phyloP scores from a whole-genome alignment of 257 asterid genomes.

The Nicotiana benthamiana region DNA sequence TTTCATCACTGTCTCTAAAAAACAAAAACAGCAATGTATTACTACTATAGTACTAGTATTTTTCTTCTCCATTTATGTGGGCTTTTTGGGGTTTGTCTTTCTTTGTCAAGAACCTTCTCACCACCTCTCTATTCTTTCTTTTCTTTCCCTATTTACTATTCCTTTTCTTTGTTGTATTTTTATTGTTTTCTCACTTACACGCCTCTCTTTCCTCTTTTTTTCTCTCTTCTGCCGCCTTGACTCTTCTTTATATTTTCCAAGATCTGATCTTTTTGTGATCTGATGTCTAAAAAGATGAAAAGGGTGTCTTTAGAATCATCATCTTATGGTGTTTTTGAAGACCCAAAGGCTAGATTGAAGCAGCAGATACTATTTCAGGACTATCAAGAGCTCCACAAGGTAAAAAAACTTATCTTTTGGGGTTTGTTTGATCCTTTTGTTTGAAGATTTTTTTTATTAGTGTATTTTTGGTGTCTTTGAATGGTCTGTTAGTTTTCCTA shows the following conservation, averaged over 20 bases:
- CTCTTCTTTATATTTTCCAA: constrained; percentile 3
- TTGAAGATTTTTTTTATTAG: constrained; percentile 14
- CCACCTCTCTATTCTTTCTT: constrained; percentile 12
- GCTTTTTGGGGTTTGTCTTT: constrained; percentile 29
- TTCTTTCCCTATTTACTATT: background rate
- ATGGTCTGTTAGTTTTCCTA: background rate
- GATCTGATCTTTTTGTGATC: constrained; percentile 27
- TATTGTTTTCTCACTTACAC: background rate
- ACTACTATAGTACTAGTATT: background rate
- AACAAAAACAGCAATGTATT: background rate
- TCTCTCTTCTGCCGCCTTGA: constrained; percentile 10
- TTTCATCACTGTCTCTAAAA: constrained; percentile 25
- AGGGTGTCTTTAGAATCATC: constrained; percentile 29
- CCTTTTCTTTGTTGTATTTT: background rate
- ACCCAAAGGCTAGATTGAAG: constrained; percentile 36
- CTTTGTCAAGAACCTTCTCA: constrained; percentile 43
- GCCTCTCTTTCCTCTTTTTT: no score
- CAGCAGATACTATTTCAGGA: constrained; percentile 61
- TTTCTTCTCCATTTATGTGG: constrained; percentile 39
- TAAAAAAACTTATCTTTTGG: constrained; percentile 9
- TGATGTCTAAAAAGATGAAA: constrained; percentile 62
- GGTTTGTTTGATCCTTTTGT: background rate
- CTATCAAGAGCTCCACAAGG: constrained; percentile 62
- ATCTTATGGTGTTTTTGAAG: constrained; percentile 32
- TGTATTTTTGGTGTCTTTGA: background rate